Evolutionary conservation across 257 asterid species (phyloP).

Genomic region (Coffea eugenioides): DNA sequence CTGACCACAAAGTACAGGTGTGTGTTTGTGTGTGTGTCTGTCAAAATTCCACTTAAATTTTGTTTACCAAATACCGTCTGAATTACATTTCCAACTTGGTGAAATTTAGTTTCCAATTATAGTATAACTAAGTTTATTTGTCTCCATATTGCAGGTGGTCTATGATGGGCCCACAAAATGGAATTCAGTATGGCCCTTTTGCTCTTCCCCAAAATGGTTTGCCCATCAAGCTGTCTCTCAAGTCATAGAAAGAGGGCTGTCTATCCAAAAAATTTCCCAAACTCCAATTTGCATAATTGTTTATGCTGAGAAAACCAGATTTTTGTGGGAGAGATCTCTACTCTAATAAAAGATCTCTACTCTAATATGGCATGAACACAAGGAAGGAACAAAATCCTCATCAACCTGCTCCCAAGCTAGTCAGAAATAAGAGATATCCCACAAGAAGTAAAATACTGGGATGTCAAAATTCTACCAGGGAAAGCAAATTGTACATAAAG

Average conservation of each 20-base stretch:
- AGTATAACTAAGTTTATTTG: slow-evolving; percentile 26
- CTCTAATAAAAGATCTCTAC: neutral
- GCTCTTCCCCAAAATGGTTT: slow-evolving; percentile 97
- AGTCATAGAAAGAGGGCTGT: slow-evolving; percentile 19
- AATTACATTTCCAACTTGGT: neutral
- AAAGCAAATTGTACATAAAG: slow-evolving; percentile 22
- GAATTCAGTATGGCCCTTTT: slow-evolving; percentile 94
- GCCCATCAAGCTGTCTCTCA: slow-evolving; percentile 69
- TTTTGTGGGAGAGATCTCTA: neutral
- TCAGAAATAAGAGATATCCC: neutral
- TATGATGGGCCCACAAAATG: slow-evolving; percentile 82
- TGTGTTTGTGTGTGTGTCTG: slow-evolving; percentile 23
- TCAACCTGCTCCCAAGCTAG: slow-evolving; percentile 5
- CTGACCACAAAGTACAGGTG: slow-evolving; percentile 93
- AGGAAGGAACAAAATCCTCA: slow-evolving; percentile 7
- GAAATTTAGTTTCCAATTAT: slow-evolving; percentile 26
- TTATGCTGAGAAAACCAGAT: neutral
- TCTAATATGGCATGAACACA: neutral
- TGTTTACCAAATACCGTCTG: neutral
- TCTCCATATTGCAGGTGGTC: slow-evolving; percentile 66
- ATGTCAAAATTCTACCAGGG: neutral
- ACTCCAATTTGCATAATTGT: neutral
- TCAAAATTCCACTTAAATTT: neutral
- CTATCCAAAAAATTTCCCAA: slow-evolving; percentile 7
- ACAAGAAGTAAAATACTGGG: neutral